Percentiles rank a stretch among this genome's conserved stretches.
Conservation (phyloP, 768 basidiomycete genomes). For the Mycena amicta region DNA sequence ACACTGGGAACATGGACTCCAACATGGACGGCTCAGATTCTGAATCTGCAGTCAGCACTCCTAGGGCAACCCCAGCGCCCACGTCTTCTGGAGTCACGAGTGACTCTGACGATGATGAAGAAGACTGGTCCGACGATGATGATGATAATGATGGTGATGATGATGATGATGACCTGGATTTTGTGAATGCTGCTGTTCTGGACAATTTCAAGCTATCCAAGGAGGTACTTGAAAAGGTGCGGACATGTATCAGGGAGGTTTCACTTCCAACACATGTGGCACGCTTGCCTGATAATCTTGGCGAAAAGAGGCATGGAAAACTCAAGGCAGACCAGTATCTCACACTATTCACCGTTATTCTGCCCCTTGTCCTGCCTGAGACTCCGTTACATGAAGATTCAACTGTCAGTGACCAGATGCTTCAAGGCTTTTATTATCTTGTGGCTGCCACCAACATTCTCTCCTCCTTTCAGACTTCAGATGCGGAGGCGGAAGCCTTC, state of each 20-base stretch:
- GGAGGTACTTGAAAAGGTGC: not conserved
- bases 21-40: too few relatives aligned
- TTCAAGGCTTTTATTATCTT: conserved; percentile 13
- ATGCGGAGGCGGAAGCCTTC: conserved; percentile 11
- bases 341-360: conserved; percentile 17
- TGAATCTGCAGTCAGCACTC: too few relatives aligned
- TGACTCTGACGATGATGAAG: too few relatives aligned
- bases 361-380: conserved; percentile 20
- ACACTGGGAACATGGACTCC: too few relatives aligned
- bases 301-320: conserved; percentile 24
- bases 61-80: too few relatives aligned
- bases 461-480: conserved; percentile 13
- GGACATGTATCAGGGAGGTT: conserved; percentile 7
- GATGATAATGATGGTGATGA: not conserved
- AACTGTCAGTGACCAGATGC: not conserved
- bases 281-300: conserved; percentile 23
- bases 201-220: not conserved
- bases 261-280: conserved; percentile 17
- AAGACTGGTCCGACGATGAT: not conserved
- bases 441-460: conserved; percentile 17
- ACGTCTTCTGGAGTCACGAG: too few relatives aligned
- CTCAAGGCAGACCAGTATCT: conserved; percentile 25
- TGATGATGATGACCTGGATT: not conserved
- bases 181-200: not conserved
- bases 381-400: not conserved